Evolutionary conservation across 768 basidiomycete genomes (phyloP), one percentile per base, ranked within the genome.

Genomic region (Kwoniella europaea): DNA sequence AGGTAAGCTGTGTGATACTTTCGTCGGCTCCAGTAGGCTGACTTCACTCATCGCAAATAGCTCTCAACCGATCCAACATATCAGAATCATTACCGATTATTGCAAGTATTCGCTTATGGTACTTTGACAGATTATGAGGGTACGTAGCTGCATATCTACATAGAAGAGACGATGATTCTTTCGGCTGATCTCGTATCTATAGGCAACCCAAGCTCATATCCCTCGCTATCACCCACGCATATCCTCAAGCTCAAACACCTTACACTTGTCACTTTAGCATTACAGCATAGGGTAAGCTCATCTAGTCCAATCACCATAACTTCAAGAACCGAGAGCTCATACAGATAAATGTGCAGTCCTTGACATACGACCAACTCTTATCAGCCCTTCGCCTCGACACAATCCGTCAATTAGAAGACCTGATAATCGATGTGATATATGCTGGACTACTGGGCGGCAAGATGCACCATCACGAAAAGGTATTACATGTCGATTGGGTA

Each of bases 381-480:
- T 80, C 88, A 62, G 85, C 87, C 3, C 88, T 99, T 20, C 88
- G 92, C 60, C 87, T 96, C 83, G 86, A 89, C 3, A 90, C 88
- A 5, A 89, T 95, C 68, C 90, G 95, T 65, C 92, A 92, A 67
- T 89, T 99, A 2, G 96, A 99, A 83, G 95, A 98, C 84, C 89
- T 98, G 73, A 92, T 98, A 80, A 98, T 99, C 82, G 94, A 98
- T 78, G 92, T 92, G 12, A 94, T 98, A 83, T 98, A 98, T 84
- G 89, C 92, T 52, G 91, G 93, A 81, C 86, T 97, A 50, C 87
- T 99, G 46, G 89, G 89, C 61, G 96, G 94, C 10, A 94, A 92
- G 79, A 90, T 99, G 60, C 94, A 98, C 84, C 96, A 98, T 84
- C 92, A 92, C 81, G 88, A 92, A 76, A 89, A 90, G 73, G 90